These are phyloP conservation scores for Marasmius sp. DNA, from an alignment of 1,284 basidiomycete genomes.

Conservation along the genomic window DNA sequence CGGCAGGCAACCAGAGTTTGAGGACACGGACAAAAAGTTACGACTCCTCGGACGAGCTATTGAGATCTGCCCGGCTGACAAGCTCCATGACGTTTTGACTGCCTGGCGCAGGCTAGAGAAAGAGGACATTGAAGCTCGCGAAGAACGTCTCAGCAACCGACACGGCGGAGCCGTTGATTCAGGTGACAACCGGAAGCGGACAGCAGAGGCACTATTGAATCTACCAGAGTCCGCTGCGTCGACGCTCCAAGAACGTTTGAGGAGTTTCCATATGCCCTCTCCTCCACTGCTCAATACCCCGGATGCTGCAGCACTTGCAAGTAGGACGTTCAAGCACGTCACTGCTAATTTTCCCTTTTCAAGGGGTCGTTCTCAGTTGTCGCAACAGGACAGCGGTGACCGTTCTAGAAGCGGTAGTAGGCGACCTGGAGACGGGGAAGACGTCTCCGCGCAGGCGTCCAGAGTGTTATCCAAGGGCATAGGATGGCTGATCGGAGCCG, in stretches of 20 bases:
- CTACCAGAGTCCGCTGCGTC: slow-evolving; percentile 34
- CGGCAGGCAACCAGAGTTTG: slow-evolving; percentile 76
- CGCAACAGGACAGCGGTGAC: slow-evolving; percentile 37
- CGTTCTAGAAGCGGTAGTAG: slow-evolving; percentile 42
- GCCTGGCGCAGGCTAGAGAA: slow-evolving; percentile 72
- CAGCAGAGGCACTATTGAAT: slow-evolving; percentile 17
- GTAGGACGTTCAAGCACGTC: slow-evolving; percentile 70
- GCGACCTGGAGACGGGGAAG: slow-evolving; percentile 46
- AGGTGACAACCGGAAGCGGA: slow-evolving; percentile 19
- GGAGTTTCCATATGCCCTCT: slow-evolving; percentile 62
- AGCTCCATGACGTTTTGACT: slow-evolving; percentile 69
- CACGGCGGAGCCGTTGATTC: slow-evolving; percentile 24
- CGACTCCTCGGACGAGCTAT: slow-evolving; percentile 79
- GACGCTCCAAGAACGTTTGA: slow-evolving; percentile 59
- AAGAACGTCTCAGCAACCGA: slow-evolving; percentile 36
- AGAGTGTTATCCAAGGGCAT: slow-evolving; percentile 78
- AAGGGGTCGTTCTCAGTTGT: slow-evolving; percentile 45
- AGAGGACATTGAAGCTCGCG: slow-evolving; percentile 56
- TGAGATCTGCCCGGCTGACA: slow-evolving; percentile 83
- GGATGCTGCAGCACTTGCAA: slow-evolving; percentile 73
- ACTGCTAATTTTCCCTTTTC: slow-evolving; percentile 76
- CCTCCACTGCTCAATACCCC: slow-evolving; percentile 65
- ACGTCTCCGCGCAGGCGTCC: slow-evolving; percentile 71
- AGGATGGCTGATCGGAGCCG: slow-evolving; percentile 85
- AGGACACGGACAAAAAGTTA: slow-evolving; percentile 66